Evolutionary conservation across 163 green algal genomes (phyloP).

Genomic region (Chlamydomonas reinhardtii): DNA sequence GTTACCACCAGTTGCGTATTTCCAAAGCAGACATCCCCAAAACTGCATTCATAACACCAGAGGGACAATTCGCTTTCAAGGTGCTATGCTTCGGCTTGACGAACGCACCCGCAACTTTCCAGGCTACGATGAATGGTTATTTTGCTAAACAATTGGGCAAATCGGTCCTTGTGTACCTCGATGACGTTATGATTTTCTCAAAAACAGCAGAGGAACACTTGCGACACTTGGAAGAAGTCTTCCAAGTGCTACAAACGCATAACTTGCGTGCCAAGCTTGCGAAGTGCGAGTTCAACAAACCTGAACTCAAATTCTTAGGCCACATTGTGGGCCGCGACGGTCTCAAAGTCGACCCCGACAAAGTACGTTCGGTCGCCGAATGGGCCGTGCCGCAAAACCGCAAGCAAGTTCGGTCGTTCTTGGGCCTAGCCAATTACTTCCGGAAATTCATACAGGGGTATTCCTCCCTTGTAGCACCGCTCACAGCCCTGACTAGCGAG

Average conservation of each 20-base stretch:
- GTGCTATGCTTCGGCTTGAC: constrained; percentile 57
- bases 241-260: constrained; percentile 43
- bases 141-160: constrained; percentile 50
- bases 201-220: constrained; percentile 54
- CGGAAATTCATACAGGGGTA: constrained; percentile 59
- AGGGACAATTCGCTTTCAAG: constrained; percentile 48
- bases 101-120: constrained; percentile 63
- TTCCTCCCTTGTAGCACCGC: constrained; percentile 34
- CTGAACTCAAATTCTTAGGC: constrained; percentile 52
- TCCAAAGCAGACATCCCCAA: constrained; percentile 45
- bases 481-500: constrained; percentile 44
- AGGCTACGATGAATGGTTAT: constrained; percentile 56
- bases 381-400: constrained; percentile 50
- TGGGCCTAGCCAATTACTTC: constrained; percentile 67
- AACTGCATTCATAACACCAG: constrained; percentile 54
- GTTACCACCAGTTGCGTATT: constrained; percentile 54
- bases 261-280: constrained; percentile 53
- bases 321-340: constrained; percentile 58
- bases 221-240: constrained; percentile 52
- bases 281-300: constrained; percentile 61
- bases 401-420: constrained; percentile 48
- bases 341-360: constrained; percentile 52
- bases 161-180: constrained; percentile 60
- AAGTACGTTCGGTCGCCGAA: constrained; percentile 34
- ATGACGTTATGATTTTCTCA: constrained; percentile 66